A percentile compares a stretch with the other conserved stretches of the same genome.
Conservation (phyloP, 108 stramenopile genomes). For the Nitzschia putrida region DNA sequence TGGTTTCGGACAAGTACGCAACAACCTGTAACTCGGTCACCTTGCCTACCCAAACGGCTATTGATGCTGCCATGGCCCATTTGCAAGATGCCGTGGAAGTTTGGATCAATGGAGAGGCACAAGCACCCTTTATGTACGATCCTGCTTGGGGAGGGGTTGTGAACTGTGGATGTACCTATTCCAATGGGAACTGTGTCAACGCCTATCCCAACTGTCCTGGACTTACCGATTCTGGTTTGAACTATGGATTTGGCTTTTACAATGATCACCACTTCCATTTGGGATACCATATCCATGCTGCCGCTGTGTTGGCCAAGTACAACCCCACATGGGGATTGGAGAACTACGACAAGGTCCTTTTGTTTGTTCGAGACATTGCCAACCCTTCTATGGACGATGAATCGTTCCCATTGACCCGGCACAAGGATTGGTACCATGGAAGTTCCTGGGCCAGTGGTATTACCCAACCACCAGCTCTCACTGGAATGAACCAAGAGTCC, state of each 20-base stretch:
- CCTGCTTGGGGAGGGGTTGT: slow-evolving; percentile 83
- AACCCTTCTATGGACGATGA: slow-evolving; percentile 79
- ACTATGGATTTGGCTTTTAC: slow-evolving; percentile 87
- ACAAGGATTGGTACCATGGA: slow-evolving; percentile 85
- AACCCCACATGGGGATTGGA: slow-evolving; percentile 74
- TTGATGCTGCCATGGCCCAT: slow-evolving; percentile 50
- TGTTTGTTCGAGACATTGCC: slow-evolving; percentile 87
- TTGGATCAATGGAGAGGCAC: slow-evolving; percentile 83
- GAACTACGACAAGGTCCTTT: slow-evolving; percentile 73
- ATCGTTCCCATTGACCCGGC: slow-evolving; percentile 81
- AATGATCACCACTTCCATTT: slow-evolving; percentile 94
- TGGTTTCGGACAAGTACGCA: slow-evolving; percentile 29
- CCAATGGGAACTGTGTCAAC: slow-evolving; percentile 64
- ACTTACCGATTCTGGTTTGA: slow-evolving; percentile 74
- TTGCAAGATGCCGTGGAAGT: slow-evolving; percentile 65
- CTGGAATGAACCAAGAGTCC: slow-evolving; percentile 92
- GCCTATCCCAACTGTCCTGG: slow-evolving; percentile 76
- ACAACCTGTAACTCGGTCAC: slow-evolving; percentile 41
- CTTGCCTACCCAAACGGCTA: slow-evolving; percentile 55
- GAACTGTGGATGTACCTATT: slow-evolving; percentile 83
- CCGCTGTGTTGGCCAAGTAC: slow-evolving; percentile 80
- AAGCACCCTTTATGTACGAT: slow-evolving; percentile 81
- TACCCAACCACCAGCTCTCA: slow-evolving; percentile 62
- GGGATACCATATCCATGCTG: slow-evolving; percentile 90
- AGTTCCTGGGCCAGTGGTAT: slow-evolving; percentile 82